Evolutionary conservation across 805 yeast genomes (phyloP).

Genomic region (Ogataea pignaliae): DNA sequence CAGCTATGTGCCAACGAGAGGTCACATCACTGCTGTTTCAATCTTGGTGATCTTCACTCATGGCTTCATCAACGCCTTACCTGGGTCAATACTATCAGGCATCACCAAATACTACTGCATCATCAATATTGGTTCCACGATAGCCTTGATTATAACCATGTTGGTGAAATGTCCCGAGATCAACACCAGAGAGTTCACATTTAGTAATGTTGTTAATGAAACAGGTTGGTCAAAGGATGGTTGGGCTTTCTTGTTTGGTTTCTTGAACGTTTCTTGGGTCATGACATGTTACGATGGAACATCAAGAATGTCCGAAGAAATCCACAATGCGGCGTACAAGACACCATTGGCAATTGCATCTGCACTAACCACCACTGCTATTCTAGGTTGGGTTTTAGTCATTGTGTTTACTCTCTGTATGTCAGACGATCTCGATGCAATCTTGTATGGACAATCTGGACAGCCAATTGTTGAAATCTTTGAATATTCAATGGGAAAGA

Average conservation of each 20-base stretch:
- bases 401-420: slow-evolving; percentile 44
- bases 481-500: slow-evolving; percentile 46
- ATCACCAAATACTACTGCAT: slow-evolving; percentile 50
- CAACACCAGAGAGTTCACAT: slow-evolving; percentile 42
- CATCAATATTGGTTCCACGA: slow-evolving; percentile 42
- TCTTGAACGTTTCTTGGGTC: slow-evolving; percentile 58
- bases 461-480: slow-evolving; percentile 51
- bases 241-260: slow-evolving; percentile 53
- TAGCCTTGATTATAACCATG: slow-evolving; percentile 49
- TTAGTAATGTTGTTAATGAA: slow-evolving; percentile 40
- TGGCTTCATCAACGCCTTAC: slow-evolving; percentile 46
- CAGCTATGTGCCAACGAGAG: slow-evolving; percentile 37
- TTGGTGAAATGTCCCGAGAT: slow-evolving; percentile 48
- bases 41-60: slow-evolving; percentile 47
- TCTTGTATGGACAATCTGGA: slow-evolving; percentile 35
- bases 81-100: slow-evolving; percentile 45
- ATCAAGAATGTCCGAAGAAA: slow-evolving; percentile 53
- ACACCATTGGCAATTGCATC: slow-evolving; percentile 58
- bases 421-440: slow-evolving; percentile 33
- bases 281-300: slow-evolving; percentile 55
- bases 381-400: slow-evolving; percentile 45
- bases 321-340: slow-evolving; percentile 46
- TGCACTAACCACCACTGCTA: slow-evolving; percentile 45
- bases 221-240: slow-evolving; percentile 51
- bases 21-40: slow-evolving; percentile 45